Evolutionary conservation across 371 early-diverging fungal genomes (phyloP).

Genomic region (Haplosporangium sp.): DNA sequence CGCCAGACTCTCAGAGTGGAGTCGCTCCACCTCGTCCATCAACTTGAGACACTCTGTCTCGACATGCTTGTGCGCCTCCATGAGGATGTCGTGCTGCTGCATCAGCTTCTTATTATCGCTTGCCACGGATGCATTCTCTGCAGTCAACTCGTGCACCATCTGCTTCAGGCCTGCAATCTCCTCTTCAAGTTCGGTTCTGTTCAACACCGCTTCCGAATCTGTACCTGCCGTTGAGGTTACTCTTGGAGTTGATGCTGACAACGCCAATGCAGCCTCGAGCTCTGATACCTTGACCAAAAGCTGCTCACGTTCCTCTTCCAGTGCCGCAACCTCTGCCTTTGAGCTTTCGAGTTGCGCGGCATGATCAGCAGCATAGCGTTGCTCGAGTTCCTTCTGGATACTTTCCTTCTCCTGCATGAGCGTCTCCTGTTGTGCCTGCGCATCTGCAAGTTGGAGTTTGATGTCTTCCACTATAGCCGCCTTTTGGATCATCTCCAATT

Average conservation of each 20-base stretch:
- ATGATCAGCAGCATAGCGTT: slow-evolving; percentile 8
- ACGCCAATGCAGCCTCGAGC: slow-evolving; percentile 49
- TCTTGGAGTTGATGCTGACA: slow-evolving; percentile 39
- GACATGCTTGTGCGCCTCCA: slow-evolving; percentile 72
- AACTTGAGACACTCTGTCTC: slow-evolving; percentile 79
- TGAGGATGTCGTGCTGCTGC: slow-evolving; percentile 62
- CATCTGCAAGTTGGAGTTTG: slow-evolving; percentile 33
- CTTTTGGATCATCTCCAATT: slow-evolving; percentile 52
- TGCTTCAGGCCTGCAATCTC: slow-evolving; percentile 49
- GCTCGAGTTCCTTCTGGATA: slow-evolving; percentile 31
- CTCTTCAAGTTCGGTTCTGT: slow-evolving; percentile 46
- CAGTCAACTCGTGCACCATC: slow-evolving; percentile 52
- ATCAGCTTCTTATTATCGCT: slow-evolving; percentile 66
- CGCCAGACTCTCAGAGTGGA: slow-evolving; percentile 69
- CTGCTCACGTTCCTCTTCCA: slow-evolving; percentile 60
- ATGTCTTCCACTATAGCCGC: slow-evolving; percentile 34
- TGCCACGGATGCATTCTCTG: slow-evolving; percentile 52
- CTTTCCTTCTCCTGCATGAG: slow-evolving; percentile 6
- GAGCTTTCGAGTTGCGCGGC: slow-evolving; percentile 53
- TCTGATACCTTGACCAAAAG: slow-evolving; percentile 54
- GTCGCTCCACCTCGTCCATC: slow-evolving; percentile 80
- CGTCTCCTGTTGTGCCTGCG: slow-evolving; percentile 14
- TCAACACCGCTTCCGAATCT: slow-evolving; percentile 25
- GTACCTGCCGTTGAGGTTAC: slow-evolving; percentile 29
- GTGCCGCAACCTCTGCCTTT: slow-evolving; percentile 34